These are phyloP conservation scores for Pulveroboletus sp. DNA, from an alignment of 768 basidiomycete genomes.

Conservation along the genomic window DNA sequence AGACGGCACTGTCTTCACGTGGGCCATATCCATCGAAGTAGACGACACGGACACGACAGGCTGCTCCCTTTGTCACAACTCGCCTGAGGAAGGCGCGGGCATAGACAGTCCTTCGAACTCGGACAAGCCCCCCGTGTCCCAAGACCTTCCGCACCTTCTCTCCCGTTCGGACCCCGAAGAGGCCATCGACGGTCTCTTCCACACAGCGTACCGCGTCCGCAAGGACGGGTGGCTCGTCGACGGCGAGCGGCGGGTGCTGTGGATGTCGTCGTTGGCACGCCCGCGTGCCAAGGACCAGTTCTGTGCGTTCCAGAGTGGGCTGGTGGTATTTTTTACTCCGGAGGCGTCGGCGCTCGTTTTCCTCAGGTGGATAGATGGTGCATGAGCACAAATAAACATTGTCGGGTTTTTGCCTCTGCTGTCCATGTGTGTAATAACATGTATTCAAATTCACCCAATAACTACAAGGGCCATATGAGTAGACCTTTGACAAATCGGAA, in stretches of 20 bases:
- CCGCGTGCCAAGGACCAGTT: slow-evolving; percentile 7
- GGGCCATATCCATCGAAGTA: slow-evolving; percentile 3
- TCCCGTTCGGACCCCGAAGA: slow-evolving; percentile 9
- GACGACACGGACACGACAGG: neutral
- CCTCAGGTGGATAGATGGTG: too few relatives aligned
- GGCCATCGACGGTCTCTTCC: neutral
- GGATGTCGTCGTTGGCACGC: slow-evolving; percentile 1
- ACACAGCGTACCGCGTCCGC: slow-evolving; percentile 11
- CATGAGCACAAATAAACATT: too few relatives aligned
- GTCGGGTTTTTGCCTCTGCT: too few relatives aligned
- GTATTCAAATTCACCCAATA: too few relatives aligned
- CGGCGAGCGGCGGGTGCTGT: slow-evolving; percentile 15
- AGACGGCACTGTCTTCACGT: slow-evolving; percentile 7
- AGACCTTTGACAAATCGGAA: too few relatives aligned
- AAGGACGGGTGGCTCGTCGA: slow-evolving; percentile 22
- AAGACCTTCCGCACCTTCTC: slow-evolving; percentile 5
- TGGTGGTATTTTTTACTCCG: neutral
- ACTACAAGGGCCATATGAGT: too few relatives aligned
- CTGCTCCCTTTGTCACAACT: slow-evolving; percentile 1
- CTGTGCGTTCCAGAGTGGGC: slow-evolving; percentile 8
- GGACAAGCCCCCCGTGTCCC: too few relatives aligned
- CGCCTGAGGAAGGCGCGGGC: neutral
- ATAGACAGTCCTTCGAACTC: too few relatives aligned
- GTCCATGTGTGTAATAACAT: too few relatives aligned
- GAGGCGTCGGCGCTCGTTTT: too few relatives aligned